A percentile compares a stretch with the other conserved stretches of the same genome.
phyloP scores from a whole-genome alignment of 2,329 filamentous ascomycete species.

The Pseudomassariella vexata region DNA sequence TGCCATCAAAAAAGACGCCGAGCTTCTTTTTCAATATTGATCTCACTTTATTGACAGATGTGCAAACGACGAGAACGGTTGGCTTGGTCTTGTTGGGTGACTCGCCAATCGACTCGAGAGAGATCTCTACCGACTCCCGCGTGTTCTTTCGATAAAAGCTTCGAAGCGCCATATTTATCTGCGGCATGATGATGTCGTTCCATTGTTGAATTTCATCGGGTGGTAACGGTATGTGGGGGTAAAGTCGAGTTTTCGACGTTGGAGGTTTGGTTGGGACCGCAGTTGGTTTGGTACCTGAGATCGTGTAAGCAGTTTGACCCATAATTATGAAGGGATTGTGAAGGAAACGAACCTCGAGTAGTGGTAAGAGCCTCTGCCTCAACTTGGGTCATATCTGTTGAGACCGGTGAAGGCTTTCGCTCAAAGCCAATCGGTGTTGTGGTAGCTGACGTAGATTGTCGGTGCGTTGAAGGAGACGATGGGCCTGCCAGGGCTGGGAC shows the following conservation, averaged over 20 bases:
- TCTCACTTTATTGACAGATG: constrained; percentile 67
- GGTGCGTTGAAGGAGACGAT: constrained; percentile 5
- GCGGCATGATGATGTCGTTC: constrained; percentile 66
- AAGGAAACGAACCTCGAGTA: no score
- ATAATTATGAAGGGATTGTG: no score
- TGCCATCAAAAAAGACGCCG: constrained; percentile 57
- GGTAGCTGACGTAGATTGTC: constrained; percentile 1
- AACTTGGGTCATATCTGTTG: no score
- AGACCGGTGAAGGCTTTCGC: no score
- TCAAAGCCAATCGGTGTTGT: constrained; percentile 5
- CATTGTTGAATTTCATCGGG: constrained; percentile 63
- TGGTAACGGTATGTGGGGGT: constrained; percentile 52
- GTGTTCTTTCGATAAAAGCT: constrained; percentile 67
- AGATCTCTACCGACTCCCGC: constrained; percentile 75
- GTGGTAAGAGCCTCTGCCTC: no score
- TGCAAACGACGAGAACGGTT: constrained; percentile 73
- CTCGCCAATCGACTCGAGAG: constrained; percentile 68
- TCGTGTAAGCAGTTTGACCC: no score
- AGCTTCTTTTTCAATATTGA: constrained; percentile 66
- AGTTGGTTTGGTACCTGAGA: neutral
- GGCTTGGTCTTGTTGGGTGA: constrained; percentile 60
- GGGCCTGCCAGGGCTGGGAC: constrained; percentile 8
- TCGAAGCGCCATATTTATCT: constrained; percentile 65
- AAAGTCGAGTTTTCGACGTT: constrained; percentile 46
- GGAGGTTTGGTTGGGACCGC: constrained; percentile 14